Conservation (phyloP, 306 rosid genomes). For the Vicia faba region DNA sequence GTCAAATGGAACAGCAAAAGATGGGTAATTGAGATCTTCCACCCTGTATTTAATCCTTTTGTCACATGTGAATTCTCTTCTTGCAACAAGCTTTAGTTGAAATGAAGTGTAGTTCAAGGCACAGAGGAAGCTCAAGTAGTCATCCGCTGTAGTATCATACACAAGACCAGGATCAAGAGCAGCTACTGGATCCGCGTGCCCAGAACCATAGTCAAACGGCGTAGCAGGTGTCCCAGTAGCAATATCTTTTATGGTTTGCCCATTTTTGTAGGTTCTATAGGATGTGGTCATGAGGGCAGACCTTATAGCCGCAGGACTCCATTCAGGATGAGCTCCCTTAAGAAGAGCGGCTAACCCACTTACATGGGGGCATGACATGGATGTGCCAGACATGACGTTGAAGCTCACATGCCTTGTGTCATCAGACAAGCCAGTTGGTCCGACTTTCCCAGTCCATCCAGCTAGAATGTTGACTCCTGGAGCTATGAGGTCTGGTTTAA, state of each 20-base stretch:
- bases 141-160: slow-evolving; percentile 58
- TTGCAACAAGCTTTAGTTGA: slow-evolving; percentile 56
- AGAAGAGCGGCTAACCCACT: slow-evolving; percentile 82
- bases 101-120: slow-evolving; percentile 63
- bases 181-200: slow-evolving; percentile 79
- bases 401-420: slow-evolving; percentile 67
- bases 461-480: slow-evolving; percentile 97
- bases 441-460: slow-evolving; percentile 76
- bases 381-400: slow-evolving; percentile 86
- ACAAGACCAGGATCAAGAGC: slow-evolving; percentile 95
- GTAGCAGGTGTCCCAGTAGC: slow-evolving; percentile 69
- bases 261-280: slow-evolving; percentile 60
- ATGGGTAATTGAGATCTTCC: slow-evolving; percentile 82
- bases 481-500: slow-evolving; percentile 91
- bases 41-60: slow-evolving; percentile 58
- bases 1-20: slow-evolving; percentile 76
- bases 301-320: slow-evolving; percentile 90
- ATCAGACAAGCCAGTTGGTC: slow-evolving; percentile 57
- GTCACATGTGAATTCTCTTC: slow-evolving; percentile 53
- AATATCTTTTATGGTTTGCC: slow-evolving; percentile 57
- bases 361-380: slow-evolving; percentile 97
- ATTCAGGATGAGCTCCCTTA: slow-evolving; percentile 73
- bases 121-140: slow-evolving; percentile 78
- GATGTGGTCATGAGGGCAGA: slow-evolving; percentile 98
- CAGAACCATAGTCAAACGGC: slow-evolving; percentile 85